Base-by-base conservation (phyloP, 2,329 filamentous ascomycete genomes). In the Rhexocercosporidium sp. region DNA sequence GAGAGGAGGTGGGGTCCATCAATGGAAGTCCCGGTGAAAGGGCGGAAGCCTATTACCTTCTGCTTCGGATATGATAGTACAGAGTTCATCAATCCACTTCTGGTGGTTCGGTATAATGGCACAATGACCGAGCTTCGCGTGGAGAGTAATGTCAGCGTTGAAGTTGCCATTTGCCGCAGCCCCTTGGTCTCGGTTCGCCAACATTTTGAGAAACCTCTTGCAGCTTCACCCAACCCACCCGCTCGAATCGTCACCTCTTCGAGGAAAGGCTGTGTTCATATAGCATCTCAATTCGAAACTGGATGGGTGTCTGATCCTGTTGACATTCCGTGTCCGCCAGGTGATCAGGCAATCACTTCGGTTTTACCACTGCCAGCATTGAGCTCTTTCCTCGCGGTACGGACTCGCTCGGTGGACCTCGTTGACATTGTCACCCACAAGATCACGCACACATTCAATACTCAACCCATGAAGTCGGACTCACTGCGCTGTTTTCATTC, bases 41-140 rank as follows among this genome's bases (percentile, higher is more conserved):
- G 85, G 8, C 86, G 90, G 60, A 85, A 84, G 59, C 86, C 88
- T 0, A 83, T 87, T 47, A 84, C 88, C 0, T 88, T 92, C 74
- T 88, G 89, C 66, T 93, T 94, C 71, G 82, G 82, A 0, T 78
- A 82, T 6, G 77, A 78, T 29, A 77, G 78, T 27, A 74, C 74
- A 25, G 73, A 76, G 18, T 66, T 76, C 1, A 75, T 81, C 0
- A 82, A 83, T 1, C 81, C 82, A 12, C 77, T 93, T 0, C 75
- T 92, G 9, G 75, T 93, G 8, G 83, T 93, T 6, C 87, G 86
- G 41, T 84, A 86, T 18, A 88, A 90, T 62, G 92, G 91, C 0
- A 82, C 83, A 3, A 80, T 93, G 74, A 84, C 83, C 0, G 88
- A 91, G 72, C 77, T 90, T 12, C 81, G 82, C 59, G 78, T 85